These are phyloP conservation scores for Erodium maritimum DNA, from an alignment of 345 rosid species.

Conservation along the genomic window DNA sequence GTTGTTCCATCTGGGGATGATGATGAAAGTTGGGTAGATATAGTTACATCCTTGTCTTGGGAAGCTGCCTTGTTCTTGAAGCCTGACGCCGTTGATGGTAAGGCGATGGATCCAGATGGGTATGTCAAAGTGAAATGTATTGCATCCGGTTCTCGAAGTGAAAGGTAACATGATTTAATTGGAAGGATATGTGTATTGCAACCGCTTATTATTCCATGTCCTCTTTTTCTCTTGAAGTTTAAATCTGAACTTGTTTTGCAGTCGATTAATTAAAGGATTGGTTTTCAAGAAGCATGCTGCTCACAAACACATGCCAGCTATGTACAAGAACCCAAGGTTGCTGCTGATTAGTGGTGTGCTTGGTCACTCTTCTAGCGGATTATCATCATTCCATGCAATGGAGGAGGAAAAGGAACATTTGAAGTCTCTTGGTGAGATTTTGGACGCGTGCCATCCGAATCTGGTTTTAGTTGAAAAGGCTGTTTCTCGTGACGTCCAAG, in stretches of 20 bases:
- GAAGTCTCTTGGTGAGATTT: conserved; percentile 46
- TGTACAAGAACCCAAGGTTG: conserved; percentile 60
- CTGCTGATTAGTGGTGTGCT: conserved; percentile 60
- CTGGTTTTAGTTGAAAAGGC: conserved; percentile 83
- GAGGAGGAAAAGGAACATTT: conserved; percentile 47
- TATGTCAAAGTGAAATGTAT: conserved; percentile 90
- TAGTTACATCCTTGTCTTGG: conserved; percentile 66
- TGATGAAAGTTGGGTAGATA: conserved; percentile 55
- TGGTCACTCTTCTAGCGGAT: conserved; percentile 62
- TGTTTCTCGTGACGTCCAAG: conserved; percentile 76
- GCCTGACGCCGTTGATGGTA: conserved; percentile 49
- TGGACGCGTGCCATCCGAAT: conserved; percentile 57
- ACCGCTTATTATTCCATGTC: not conserved
- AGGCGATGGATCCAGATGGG: conserved; percentile 41
- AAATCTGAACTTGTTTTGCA: conserved; percentile 25
- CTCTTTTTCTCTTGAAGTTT: conserved; percentile 1
- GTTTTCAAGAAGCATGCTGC: conserved; percentile 95
- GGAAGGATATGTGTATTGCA: not conserved
- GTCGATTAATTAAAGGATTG: conserved; percentile 72
- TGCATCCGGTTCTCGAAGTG: conserved; percentile 57
- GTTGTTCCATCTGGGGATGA: conserved; percentile 25
- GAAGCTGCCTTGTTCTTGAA: conserved; percentile 75
- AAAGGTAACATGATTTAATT: conserved; percentile 42
- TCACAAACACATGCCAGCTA: conserved; percentile 89
- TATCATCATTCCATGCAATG: conserved; percentile 68